Conservation (phyloP, 2,329 filamentous ascomycete species). For the Herpotrichia juniperi region DNA sequence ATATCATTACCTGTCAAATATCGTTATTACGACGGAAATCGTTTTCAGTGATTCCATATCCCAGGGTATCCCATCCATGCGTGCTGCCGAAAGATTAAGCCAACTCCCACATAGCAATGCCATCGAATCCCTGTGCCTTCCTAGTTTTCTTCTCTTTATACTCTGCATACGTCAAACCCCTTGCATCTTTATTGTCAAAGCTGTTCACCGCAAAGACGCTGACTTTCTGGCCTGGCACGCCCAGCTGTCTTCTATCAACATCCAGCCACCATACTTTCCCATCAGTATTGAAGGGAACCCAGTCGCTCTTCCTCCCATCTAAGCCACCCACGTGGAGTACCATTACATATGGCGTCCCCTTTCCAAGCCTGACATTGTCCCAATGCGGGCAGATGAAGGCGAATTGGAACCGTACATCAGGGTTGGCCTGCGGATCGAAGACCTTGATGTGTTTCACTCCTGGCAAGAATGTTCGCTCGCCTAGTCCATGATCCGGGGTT, state of each 20-base stretch:
- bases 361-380: slow-evolving; percentile 71
- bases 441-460: slow-evolving; percentile 65
- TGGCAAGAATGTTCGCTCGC: slow-evolving; percentile 67
- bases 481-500: slow-evolving; percentile 58
- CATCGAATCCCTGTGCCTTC: slow-evolving; percentile 56
- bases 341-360: slow-evolving; percentile 70
- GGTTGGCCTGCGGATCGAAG: slow-evolving; percentile 51
- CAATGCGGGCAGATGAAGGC: slow-evolving; percentile 82
- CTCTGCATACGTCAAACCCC: slow-evolving; percentile 55
- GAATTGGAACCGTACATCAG: slow-evolving; percentile 77
- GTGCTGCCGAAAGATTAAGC: slow-evolving; percentile 35
- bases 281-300: slow-evolving; percentile 73
- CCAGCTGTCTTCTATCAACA: slow-evolving; percentile 61
- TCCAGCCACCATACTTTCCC: slow-evolving; percentile 84
- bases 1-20: not conserved
- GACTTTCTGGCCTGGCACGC: slow-evolving; percentile 61
- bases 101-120: slow-evolving; percentile 62
- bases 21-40: not conserved
- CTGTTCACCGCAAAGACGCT: slow-evolving; percentile 66
- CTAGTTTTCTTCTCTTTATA: slow-evolving; percentile 53
- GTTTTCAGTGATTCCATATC: not conserved
- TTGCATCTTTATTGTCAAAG: slow-evolving; percentile 57
- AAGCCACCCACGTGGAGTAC: slow-evolving; percentile 66
- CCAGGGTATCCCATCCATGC: slow-evolving; percentile 1
- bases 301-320: slow-evolving; percentile 71